These are phyloP conservation scores for Magnusiomyces clavatus DNA, from an alignment of 1,139 yeast species.

Conservation along the genomic window DNA sequence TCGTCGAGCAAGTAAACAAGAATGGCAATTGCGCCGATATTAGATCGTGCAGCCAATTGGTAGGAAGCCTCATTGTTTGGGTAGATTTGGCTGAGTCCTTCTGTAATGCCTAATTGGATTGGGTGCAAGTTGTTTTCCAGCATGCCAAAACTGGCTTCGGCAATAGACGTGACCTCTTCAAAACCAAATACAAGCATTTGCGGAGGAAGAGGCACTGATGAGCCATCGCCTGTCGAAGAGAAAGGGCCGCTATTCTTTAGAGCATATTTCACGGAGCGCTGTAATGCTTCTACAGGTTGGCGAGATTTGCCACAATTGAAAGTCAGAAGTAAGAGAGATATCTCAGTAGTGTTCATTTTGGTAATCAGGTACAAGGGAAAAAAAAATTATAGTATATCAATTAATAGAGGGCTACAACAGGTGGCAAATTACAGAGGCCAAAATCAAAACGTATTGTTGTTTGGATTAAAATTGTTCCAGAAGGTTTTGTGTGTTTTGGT, in stretches of 20 bases:
- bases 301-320: conserved; percentile 25
- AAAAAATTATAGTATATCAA: conserved; percentile 88
- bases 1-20: conserved; percentile 40
- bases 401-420: conserved; percentile 76
- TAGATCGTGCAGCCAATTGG: conserved; percentile 40
- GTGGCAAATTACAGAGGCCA: conserved; percentile 38
- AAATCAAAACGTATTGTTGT: conserved; percentile 17
- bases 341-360: neutral
- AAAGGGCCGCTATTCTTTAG: neutral
- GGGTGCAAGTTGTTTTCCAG: conserved; percentile 38
- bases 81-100: conserved; percentile 35
- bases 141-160: conserved; percentile 50
- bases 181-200: conserved; percentile 57
- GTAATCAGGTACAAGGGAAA: too few species aligned
- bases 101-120: conserved; percentile 38
- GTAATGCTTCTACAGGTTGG: conserved; percentile 4
- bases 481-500: neutral
- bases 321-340: conserved; percentile 14
- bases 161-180: conserved; percentile 62
- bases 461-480: neutral
- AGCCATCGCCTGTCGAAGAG: conserved; percentile 16
- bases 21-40: conserved; percentile 61
- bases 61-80: conserved; percentile 30
- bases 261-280: neutral
- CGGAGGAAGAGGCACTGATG: conserved; percentile 3